phyloP scores from a whole-genome alignment of 2,329 filamentous ascomycete genomes.

The Aspergillus sp. region DNA sequence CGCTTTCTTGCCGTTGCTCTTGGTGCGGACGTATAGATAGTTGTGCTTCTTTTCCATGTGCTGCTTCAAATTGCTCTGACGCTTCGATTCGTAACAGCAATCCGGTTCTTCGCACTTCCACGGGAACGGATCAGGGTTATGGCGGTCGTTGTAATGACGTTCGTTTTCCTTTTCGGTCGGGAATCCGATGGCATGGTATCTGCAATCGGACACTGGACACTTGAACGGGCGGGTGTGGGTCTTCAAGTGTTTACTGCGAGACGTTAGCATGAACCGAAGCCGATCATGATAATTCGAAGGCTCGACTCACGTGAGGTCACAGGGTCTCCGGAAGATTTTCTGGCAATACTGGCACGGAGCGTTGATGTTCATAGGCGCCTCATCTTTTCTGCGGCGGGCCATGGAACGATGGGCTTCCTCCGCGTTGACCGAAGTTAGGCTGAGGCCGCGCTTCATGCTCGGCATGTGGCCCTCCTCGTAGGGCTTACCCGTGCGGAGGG shows the following conservation, averaged over 20 bases:
- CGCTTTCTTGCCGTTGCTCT: slow-evolving; percentile 67
- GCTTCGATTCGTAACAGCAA: slow-evolving; percentile 92
- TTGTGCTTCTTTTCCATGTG: slow-evolving; percentile 97
- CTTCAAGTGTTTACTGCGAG: slow-evolving; percentile 82
- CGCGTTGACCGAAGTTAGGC: slow-evolving; percentile 46
- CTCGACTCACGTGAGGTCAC: slow-evolving; percentile 70
- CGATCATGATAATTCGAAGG: not conserved
- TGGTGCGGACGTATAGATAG: slow-evolving; percentile 87
- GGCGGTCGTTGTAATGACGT: slow-evolving; percentile 94
- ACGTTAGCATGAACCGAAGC: slow-evolving; percentile 8
- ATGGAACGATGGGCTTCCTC: slow-evolving; percentile 87
- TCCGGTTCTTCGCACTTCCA: slow-evolving; percentile 79
- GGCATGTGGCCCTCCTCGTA: slow-evolving; percentile 50
- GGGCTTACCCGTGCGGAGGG: slow-evolving; percentile 67
- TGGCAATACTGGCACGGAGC: slow-evolving; percentile 80
- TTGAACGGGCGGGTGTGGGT: slow-evolving; percentile 97
- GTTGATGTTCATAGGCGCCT: slow-evolving; percentile 77
- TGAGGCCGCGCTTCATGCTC: slow-evolving; percentile 53
- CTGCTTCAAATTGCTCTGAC: slow-evolving; percentile 95
- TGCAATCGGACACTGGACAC: slow-evolving; percentile 78
- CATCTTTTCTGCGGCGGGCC: slow-evolving; percentile 93
- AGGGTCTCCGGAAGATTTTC: slow-evolving; percentile 95
- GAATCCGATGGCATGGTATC: slow-evolving; percentile 87
- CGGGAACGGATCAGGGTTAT: slow-evolving; percentile 74
- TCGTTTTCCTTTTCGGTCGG: slow-evolving; percentile 98